These are phyloP conservation scores for Copromyces sp. DNA, from an alignment of 495 filamentous ascomycete species.

Conservation along the genomic window DNA sequence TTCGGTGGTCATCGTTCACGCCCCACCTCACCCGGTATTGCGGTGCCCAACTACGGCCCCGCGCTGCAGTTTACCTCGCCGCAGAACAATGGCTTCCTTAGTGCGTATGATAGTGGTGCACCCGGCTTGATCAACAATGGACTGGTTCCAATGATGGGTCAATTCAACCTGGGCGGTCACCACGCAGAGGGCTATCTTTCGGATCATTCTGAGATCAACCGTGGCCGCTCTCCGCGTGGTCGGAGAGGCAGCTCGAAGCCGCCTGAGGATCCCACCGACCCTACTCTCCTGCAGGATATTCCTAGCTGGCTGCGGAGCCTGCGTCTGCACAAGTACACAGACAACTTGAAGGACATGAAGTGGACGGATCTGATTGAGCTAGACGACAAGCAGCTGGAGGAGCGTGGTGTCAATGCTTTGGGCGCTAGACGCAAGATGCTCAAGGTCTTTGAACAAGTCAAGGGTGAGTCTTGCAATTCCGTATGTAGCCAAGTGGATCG, in stretches of 20 bases:
- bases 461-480: slow-evolving; percentile 36
- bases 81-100: slow-evolving; percentile 91
- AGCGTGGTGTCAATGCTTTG: slow-evolving; percentile 87
- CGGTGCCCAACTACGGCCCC: slow-evolving; percentile 61
- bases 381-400: slow-evolving; percentile 88
- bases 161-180: slow-evolving; percentile 55
- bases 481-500: background rate
- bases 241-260: slow-evolving; percentile 92
- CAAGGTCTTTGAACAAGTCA: slow-evolving; percentile 97
- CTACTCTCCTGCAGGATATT: slow-evolving; percentile 84
- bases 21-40: slow-evolving; percentile 83
- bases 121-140: slow-evolving; percentile 60
- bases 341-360: slow-evolving; percentile 92
- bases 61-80: slow-evolving; percentile 72
- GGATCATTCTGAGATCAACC: slow-evolving; percentile 81
- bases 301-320: slow-evolving; percentile 92
- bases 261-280: slow-evolving; percentile 93
- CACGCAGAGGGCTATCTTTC: slow-evolving; percentile 78
- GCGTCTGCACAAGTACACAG: slow-evolving; percentile 95
- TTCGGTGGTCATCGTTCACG: slow-evolving; percentile 77
- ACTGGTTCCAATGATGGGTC: slow-evolving; percentile 58
- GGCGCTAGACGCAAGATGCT: slow-evolving; percentile 96
- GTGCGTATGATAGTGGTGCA: slow-evolving; percentile 71
- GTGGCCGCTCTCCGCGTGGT: slow-evolving; percentile 86
- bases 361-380: slow-evolving; percentile 91